phyloP scores from a whole-genome alignment of 805 yeast species.

The Tetrapisispora nanseiensis region DNA sequence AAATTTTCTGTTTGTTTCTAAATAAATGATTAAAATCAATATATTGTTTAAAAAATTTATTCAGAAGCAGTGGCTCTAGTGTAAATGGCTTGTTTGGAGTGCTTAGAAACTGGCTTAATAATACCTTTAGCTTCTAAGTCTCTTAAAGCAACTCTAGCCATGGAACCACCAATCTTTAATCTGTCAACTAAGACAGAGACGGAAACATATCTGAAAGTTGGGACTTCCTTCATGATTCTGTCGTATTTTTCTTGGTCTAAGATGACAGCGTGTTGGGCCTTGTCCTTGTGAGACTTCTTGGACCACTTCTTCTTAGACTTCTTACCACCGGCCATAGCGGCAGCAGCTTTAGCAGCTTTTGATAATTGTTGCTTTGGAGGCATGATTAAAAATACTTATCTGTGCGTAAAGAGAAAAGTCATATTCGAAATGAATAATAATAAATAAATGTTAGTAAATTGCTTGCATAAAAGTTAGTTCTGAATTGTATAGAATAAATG shows the following conservation, averaged over 20 bases:
- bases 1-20: background rate
- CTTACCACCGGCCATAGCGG: conserved; percentile 99
- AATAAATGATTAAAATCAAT: background rate
- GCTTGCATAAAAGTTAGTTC: too few species aligned
- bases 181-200: conserved; percentile 98
- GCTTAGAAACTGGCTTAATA: conserved; percentile 87
- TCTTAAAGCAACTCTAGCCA: conserved; percentile 96
- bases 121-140: conserved; percentile 93
- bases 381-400: conserved; percentile 42
- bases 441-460: too few species aligned
- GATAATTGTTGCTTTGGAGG: conserved; percentile 99
- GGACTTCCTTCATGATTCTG: conserved; percentile 98
- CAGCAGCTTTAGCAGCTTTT: conserved; percentile 99
- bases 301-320: conserved; percentile 99
- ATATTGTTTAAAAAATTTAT: conserved; percentile 27
- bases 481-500: too few species aligned
- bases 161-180: conserved; percentile 97
- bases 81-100: conserved; percentile 96
- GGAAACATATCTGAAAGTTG: conserved; percentile 96
- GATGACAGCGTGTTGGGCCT: conserved; percentile 96
- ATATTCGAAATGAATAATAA: background rate
- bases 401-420: background rate
- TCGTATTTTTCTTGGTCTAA: conserved; percentile 98
- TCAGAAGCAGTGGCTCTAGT: conserved; percentile 66
- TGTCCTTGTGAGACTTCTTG: conserved; percentile 99